phyloP scores from a whole-genome alignment of 495 filamentous ascomycete genomes.

The Talaromyces trachyspermus region DNA sequence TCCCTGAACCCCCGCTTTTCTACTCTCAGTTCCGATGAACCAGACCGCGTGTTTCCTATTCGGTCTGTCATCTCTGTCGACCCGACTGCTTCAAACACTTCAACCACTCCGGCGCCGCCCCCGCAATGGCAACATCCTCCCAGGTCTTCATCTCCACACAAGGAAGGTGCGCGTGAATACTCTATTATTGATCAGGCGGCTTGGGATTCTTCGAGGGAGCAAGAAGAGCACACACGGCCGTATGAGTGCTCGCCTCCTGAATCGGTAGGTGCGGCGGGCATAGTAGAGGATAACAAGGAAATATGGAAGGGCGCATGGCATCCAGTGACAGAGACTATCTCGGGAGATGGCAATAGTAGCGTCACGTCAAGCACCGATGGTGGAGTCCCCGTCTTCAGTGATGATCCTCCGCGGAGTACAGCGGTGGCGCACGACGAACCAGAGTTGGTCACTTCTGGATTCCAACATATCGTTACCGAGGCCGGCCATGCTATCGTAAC shows the following conservation, averaged over 20 bases:
- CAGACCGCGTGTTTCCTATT: constrained; percentile 78
- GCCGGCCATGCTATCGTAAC: constrained; percentile 83
- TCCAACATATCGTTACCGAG: constrained; percentile 71
- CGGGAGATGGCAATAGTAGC: constrained; percentile 1
- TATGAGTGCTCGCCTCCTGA: neutral
- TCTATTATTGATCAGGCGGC: constrained; percentile 28
- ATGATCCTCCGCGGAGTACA: constrained; percentile 1
- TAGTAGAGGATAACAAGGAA: neutral
- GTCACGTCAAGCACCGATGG: constrained; percentile 6
- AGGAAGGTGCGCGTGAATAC: constrained; percentile 23
- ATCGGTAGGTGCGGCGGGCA: neutral
- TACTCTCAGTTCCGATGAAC: constrained; percentile 32
- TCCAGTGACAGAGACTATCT: neutral
- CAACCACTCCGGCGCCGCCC: constrained; percentile 6
- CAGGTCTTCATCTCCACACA: constrained; percentile 15
- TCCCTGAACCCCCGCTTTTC: constrained; percentile 12
- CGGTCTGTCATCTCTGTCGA: constrained; percentile 72
- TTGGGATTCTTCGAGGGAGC: constrained; percentile 17
- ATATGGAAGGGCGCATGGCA: neutral
- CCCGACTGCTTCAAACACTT: constrained; percentile 27
- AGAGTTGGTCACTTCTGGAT: constrained; percentile 57
- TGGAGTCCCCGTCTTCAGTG: constrained; percentile 9
- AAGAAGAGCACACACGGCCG: constrained; percentile 12
- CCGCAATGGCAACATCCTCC: neutral
- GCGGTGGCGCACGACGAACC: constrained; percentile 19